These are phyloP conservation scores for Boletus edulis DNA, from an alignment of 768 basidiomycete genomes.

Conservation along the genomic window DNA sequence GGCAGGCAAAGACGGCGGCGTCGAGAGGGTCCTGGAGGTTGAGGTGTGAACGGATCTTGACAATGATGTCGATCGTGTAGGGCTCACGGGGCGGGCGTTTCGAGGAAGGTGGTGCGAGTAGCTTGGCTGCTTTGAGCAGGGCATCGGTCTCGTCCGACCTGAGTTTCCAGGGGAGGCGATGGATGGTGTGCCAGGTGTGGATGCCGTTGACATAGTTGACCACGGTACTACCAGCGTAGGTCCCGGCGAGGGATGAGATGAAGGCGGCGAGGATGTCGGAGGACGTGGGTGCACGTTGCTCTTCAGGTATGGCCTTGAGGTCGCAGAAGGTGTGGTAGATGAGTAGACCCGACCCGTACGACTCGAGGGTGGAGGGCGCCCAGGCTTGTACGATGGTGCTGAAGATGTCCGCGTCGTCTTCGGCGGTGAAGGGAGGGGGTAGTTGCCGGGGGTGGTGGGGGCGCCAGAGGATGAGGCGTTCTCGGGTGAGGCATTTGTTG, in stretches of 20 bases:
- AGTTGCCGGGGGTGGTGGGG: too few relatives aligned
- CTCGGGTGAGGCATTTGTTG: too few relatives aligned
- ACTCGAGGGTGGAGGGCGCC: too few relatives aligned
- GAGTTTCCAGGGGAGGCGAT: background rate
- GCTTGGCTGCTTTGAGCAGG: background rate
- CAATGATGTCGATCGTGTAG: background rate
- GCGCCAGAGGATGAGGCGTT: too few relatives aligned
- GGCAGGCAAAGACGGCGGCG: background rate
- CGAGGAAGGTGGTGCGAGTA: background rate
- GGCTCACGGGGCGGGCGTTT: background rate
- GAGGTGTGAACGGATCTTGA: background rate
- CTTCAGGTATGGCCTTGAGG: too few relatives aligned
- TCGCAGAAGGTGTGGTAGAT: too few relatives aligned
- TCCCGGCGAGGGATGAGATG: background rate
- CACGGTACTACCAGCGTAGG: background rate
- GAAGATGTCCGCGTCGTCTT: too few relatives aligned
- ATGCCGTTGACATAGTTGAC: background rate
- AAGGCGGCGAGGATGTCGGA: background rate
- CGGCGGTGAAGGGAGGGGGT: too few relatives aligned
- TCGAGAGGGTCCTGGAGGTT: background rate
- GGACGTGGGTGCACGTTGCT: too few relatives aligned
- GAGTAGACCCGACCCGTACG: too few relatives aligned
- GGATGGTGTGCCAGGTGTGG: background rate
- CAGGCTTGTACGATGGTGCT: too few relatives aligned
- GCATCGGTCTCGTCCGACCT: background rate